Evolutionary conservation across 2,329 filamentous ascomycete species (phyloP).

Genomic region (Byssochlamys sp.): DNA sequence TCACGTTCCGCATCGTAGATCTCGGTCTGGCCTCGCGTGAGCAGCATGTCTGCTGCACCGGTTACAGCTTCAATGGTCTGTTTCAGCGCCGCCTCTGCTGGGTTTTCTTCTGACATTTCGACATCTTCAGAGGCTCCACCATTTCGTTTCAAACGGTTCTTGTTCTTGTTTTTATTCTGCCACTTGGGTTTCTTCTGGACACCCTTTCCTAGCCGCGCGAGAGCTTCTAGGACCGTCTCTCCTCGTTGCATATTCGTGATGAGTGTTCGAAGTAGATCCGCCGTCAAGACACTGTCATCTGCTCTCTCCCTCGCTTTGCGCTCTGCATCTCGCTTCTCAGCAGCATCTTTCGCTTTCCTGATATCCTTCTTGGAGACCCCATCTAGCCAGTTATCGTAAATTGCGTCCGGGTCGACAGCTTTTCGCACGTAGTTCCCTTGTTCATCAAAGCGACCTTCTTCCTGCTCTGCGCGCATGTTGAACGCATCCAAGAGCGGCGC

Average conservation of each 20-base stretch:
- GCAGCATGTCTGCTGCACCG: conserved; percentile 75
- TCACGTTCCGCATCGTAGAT: conserved; percentile 87
- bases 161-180: conserved; percentile 49
- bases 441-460: conserved; percentile 87
- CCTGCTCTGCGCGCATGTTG: conserved; percentile 81
- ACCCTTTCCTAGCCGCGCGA: conserved; percentile 66
- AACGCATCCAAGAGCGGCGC: conserved; percentile 93
- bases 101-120: conserved; percentile 64
- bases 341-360: conserved; percentile 73
- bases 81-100: conserved; percentile 60
- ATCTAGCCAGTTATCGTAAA: conserved; percentile 86
- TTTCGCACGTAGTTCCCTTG: conserved; percentile 85
- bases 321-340: conserved; percentile 74
- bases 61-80: conserved; percentile 73
- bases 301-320: conserved; percentile 59
- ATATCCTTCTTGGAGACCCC: conserved; percentile 91
- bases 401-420: conserved; percentile 75
- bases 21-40: conserved; percentile 74
- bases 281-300: conserved; percentile 64
- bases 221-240: conserved; percentile 79
- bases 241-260: conserved; percentile 65
- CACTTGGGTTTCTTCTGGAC: conserved; percentile 53
- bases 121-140: conserved; percentile 42
- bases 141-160: conserved; percentile 41
- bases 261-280: conserved; percentile 62